These are phyloP conservation scores for Colletotrichum brevisporum DNA, from an alignment of 2,329 filamentous ascomycete species.

Conservation along the genomic window DNA sequence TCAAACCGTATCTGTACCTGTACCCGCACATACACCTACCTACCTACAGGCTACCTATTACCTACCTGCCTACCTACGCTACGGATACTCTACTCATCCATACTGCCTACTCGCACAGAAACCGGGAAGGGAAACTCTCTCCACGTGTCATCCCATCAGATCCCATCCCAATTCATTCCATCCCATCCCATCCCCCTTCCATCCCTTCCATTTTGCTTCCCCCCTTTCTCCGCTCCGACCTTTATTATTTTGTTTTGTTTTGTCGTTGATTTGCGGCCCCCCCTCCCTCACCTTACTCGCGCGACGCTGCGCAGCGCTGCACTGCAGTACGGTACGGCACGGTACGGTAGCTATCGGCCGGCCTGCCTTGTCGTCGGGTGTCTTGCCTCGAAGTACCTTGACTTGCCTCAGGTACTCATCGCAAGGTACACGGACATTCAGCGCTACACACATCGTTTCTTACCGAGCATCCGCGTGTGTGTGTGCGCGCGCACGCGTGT, in stretches of 20 bases:
- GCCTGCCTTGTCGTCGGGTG: background rate
- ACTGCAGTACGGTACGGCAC: background rate
- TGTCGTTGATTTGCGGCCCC: background rate
- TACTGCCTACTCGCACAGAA: background rate
- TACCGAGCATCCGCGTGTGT: too few species aligned
- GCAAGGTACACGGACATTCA: background rate
- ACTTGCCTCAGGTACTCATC: too few species aligned
- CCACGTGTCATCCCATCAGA: slow-evolving; percentile 30
- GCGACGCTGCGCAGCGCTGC: slow-evolving; percentile 13
- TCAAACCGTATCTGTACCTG: too few species aligned
- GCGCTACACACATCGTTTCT: background rate
- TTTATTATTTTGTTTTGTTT: background rate
- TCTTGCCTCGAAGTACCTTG: background rate
- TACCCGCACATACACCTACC: background rate
- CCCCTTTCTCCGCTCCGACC: slow-evolving; percentile 10
- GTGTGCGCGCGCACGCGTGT: too few species aligned
- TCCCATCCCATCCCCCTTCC: slow-evolving; percentile 18
- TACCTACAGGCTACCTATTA: background rate
- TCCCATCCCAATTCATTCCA: slow-evolving; percentile 15
- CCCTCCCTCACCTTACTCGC: slow-evolving; percentile 25
- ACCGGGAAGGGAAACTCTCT: slow-evolving; percentile 1
- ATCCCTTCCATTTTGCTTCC: slow-evolving; percentile 7
- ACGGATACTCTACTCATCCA: background rate
- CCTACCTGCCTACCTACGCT: too few species aligned
- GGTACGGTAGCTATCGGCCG: slow-evolving; percentile 1